Evolutionary conservation across 441 rosid genomes (phyloP).

Genomic region (Croton laevigatus): DNA sequence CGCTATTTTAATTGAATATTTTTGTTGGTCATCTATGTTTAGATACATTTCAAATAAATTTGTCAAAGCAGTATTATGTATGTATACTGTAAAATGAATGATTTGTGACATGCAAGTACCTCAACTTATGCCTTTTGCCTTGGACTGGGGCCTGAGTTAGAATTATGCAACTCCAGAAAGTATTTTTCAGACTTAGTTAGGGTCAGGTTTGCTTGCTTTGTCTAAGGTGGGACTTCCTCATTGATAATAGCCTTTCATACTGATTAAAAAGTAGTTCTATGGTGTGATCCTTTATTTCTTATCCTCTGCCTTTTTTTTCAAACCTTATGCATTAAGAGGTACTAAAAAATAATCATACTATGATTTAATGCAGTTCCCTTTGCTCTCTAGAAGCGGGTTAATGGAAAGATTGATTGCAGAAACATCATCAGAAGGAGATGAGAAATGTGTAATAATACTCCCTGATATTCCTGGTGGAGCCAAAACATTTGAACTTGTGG

Average conservation of each 20-base stretch:
- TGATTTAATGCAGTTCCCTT: slow-evolving; percentile 69
- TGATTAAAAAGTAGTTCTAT: background rate
- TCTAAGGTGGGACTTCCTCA: background rate
- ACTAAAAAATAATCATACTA: background rate
- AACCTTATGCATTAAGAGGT: background rate
- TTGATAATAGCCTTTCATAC: background rate
- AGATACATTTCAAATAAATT: background rate
- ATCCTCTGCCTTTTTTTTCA: background rate
- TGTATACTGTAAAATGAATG: background rate
- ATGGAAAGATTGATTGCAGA: slow-evolving; percentile 90
- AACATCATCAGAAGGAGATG: slow-evolving; percentile 67
- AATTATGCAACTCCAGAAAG: background rate
- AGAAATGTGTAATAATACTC: slow-evolving; percentile 54
- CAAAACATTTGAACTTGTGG: slow-evolving; percentile 89
- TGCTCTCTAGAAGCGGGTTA: slow-evolving; percentile 92
- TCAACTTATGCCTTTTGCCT: background rate
- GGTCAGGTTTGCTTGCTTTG: background rate
- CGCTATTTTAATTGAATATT: background rate
- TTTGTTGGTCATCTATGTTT: background rate
- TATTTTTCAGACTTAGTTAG: background rate
- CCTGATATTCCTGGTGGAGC: slow-evolving; percentile 79
- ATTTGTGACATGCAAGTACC: background rate
- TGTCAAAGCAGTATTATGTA: background rate
- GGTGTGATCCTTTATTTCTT: background rate
- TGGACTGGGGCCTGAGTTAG: slow-evolving; percentile 3